Percentiles rank a stretch among this genome's conserved stretches.
Evolutionary conservation across 1,284 basidiomycete genomes (phyloP).

Genomic region (Puccinia horiana): DNA sequence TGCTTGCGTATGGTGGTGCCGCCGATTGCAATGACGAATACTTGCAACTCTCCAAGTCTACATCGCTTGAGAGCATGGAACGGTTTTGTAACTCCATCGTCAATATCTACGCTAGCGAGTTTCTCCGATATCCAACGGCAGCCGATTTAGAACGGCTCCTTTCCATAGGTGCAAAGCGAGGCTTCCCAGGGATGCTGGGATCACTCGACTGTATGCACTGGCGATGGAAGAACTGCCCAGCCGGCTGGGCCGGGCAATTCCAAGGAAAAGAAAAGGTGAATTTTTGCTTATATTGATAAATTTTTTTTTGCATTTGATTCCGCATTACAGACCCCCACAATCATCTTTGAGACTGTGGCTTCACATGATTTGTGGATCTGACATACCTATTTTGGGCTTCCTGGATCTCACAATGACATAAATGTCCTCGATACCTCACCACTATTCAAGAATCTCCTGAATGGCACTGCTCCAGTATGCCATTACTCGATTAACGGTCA

Average conservation of each 20-base stretch:
- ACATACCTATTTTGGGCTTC: conserved; percentile 17
- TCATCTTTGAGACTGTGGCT: conserved; percentile 16
- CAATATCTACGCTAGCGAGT: not conserved
- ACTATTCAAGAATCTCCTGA: conserved; percentile 18
- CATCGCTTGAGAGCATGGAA: not conserved
- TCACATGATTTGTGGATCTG: conserved; percentile 2
- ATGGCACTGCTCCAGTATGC: not conserved
- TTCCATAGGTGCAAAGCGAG: not conserved
- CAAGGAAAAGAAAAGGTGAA: conserved; percentile 9
- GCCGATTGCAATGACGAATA: conserved; percentile 8
- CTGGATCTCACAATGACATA: conserved; percentile 22
- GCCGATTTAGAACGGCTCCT: not conserved
- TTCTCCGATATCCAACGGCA: not conserved
- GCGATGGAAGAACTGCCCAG: not conserved
- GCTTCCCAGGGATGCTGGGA: conserved; percentile 22
- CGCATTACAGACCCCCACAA: not conserved
- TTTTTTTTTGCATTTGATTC: not conserved
- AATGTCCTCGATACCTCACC: not conserved
- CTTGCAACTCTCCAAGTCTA: conserved; percentile 1
- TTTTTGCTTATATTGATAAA: not conserved
- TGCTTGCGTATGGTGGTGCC: conserved; percentile 12
- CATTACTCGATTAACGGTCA: conserved; percentile 6
- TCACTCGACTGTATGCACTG: conserved; percentile 19
- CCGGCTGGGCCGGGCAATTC: no score
- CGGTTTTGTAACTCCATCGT: conserved; percentile 2